phyloP scores from a whole-genome alignment of 208 protist genomes.

The Lotmaria passim region DNA sequence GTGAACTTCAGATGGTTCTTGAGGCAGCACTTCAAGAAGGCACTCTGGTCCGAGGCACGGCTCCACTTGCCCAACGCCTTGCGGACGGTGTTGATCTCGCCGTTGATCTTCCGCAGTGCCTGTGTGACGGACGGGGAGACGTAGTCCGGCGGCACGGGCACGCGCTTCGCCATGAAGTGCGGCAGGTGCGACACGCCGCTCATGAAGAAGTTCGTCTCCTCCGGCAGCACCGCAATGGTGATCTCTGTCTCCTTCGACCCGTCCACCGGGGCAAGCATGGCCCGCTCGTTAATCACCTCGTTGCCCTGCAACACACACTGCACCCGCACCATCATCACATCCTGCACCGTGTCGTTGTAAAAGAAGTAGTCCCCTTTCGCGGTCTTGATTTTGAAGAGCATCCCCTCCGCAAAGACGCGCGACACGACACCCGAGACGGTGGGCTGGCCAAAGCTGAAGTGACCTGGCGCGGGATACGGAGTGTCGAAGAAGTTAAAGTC shows the following conservation, averaged over 20 bases:
- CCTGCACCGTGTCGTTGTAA: constrained; percentile 76
- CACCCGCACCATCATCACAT: constrained; percentile 66
- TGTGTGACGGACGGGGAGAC: constrained; percentile 41
- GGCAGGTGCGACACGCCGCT: constrained; percentile 33
- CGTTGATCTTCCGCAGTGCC: constrained; percentile 37
- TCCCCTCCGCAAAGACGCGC: constrained; percentile 44
- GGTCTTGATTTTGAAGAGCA: constrained; percentile 61
- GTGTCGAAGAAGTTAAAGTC: constrained; percentile 43
- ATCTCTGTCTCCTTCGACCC: constrained; percentile 37
- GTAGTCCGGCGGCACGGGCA: constrained; percentile 46
- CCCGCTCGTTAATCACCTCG: constrained; percentile 45
- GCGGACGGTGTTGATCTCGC: constrained; percentile 36
- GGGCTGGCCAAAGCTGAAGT: constrained; percentile 45
- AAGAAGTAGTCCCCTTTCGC: constrained; percentile 51
- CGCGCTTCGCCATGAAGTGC: constrained; percentile 47
- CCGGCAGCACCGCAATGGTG: constrained; percentile 54
- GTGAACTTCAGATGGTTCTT: constrained; percentile 50
- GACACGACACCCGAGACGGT: constrained; percentile 36
- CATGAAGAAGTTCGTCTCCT: constrained; percentile 63
- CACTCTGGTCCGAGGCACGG: constrained; percentile 38
- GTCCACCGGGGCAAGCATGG: constrained; percentile 25
- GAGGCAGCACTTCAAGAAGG: constrained; percentile 49
- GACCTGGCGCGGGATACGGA: constrained; percentile 33
- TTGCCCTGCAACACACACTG: constrained; percentile 36
- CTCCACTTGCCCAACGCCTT: constrained; percentile 39